phyloP scores from a whole-genome alignment of 2,329 filamentous ascomycete genomes.

The Nectriaceae sp. region DNA sequence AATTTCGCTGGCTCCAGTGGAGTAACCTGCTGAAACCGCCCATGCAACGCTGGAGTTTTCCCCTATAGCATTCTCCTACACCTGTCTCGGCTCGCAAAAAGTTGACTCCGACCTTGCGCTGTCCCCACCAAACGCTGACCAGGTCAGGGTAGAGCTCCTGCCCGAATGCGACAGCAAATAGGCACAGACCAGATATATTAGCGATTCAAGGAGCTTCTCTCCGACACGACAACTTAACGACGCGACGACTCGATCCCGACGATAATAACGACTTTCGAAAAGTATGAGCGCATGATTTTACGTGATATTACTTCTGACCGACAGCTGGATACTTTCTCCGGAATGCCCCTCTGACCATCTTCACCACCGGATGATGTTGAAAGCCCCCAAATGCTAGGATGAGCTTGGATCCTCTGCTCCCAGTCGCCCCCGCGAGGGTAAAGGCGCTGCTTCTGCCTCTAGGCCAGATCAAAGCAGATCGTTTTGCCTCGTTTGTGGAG shows the following conservation, averaged over 20 bases:
- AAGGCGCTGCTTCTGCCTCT: conserved; percentile 85
- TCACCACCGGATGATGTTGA: conserved; percentile 34
- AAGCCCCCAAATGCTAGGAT: conserved; percentile 60
- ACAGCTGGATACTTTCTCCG: conserved; percentile 11
- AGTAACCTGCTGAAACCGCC: too few relatives aligned
- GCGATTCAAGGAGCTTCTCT: not conserved
- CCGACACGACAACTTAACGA: not conserved
- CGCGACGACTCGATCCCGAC: too few relatives aligned
- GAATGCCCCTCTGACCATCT: conserved; percentile 18
- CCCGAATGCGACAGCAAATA: conserved; percentile 25
- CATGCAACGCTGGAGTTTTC: too few relatives aligned
- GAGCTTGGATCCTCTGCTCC: conserved; percentile 86
- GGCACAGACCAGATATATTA: conserved; percentile 1
- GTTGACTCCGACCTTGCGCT: conserved; percentile 23
- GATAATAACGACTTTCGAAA: not conserved
- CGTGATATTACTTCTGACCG: conserved; percentile 4
- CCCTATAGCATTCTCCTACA: too few relatives aligned
- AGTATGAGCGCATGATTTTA: conserved; percentile 19
- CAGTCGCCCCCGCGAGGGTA: conserved; percentile 88
- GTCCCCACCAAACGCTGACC: conserved; percentile 10
- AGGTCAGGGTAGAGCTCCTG: conserved; percentile 23
- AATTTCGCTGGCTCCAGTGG: too few relatives aligned
- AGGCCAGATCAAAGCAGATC: conserved; percentile 79
- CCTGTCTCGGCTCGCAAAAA: conserved; percentile 30
- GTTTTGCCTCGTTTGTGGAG: conserved; percentile 77